Evolutionary conservation across 2,329 filamentous ascomycete genomes (phyloP), one percentile per base, ranked within the genome.

Genomic region (Calonectria pseudoturangicola): DNA sequence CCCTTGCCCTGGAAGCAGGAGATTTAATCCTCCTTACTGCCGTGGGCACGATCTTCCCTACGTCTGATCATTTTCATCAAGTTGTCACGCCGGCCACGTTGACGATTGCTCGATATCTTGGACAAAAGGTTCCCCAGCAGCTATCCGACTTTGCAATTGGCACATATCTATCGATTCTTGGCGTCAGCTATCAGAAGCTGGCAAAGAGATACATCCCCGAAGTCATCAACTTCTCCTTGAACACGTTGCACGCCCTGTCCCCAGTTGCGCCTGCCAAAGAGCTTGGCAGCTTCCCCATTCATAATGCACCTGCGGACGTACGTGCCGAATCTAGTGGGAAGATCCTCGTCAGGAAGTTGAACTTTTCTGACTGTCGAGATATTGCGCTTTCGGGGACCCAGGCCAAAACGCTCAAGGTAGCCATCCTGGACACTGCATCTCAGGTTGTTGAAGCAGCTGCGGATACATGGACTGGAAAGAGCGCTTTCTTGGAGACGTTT

Each of bases 21-120:
- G 96, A 99, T 79, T 85, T 99, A 25, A 85, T 95, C 27, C 86
- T 98, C n/a, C 86, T 99, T 43, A 96, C 95, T 0, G 95, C 95
- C 0, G 91, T 98, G 72, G 92, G 93, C 48, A 92, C 92, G 2
- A 94, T 97, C 66, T 99, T 98, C 80, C 96, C 97, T 5, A 98
- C 97, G 0, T 98, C 96, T 0, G 97, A 99, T 84, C 96, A 98
- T 84, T 99, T 98, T 84, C 97, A 99, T 80, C 93, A 97, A 79
- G 95, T 98, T 43, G 93, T 95, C 48, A 99, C 97, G 2, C 97
- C 97, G 2, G 94, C 96, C 0, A 93, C 95, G 84, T 91, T 98
- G 6, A 90, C 93, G n/a, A 94, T 98, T 84, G 91, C 90, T 15
- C 92, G 95, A 68, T 98, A 94, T 84, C 89, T 99, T 30, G 95